Percentiles rank a stretch among this genome's conserved stretches.
Conservation (phyloP, 148 eudicot species). For the Selenicereus undatus region DNA sequence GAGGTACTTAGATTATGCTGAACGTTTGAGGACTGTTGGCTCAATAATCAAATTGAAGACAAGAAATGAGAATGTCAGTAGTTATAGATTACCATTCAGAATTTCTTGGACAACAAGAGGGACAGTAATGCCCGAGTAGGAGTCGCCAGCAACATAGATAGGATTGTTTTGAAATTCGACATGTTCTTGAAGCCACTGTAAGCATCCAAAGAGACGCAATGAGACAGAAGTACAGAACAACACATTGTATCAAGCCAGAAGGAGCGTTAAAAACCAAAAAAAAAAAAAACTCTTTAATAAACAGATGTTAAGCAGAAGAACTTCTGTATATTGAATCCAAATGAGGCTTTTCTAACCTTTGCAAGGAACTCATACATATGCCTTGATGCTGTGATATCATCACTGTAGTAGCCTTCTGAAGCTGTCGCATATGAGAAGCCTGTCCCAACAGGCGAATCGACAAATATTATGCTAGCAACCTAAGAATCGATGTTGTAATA, state of each 20-base stretch:
- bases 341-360: slow-evolving; percentile 37
- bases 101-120: slow-evolving; percentile 31
- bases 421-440: slow-evolving; percentile 65
- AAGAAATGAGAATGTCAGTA: not conserved
- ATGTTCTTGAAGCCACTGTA: slow-evolving; percentile 34
- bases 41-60: too few species aligned
- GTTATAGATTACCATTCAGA: slow-evolving; percentile 17
- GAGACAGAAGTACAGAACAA: not conserved
- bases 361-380: slow-evolving; percentile 40
- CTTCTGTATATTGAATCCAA: too few species aligned
- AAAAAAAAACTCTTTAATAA: too few species aligned
- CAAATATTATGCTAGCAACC: slow-evolving; percentile 54
- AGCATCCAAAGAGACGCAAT: not conserved
- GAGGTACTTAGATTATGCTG: not conserved
- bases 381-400: slow-evolving; percentile 32
- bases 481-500: slow-evolving; percentile 11
- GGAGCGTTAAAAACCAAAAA: too few species aligned
- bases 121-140: slow-evolving; percentile 28
- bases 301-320: too few species aligned
- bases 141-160: slow-evolving; percentile 28
- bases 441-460: slow-evolving; percentile 58
- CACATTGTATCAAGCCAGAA: too few species aligned
- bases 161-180: slow-evolving; percentile 22
- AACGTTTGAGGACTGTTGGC: not conserved
- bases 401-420: slow-evolving; percentile 29